A percentile compares a stretch with the other conserved stretches of the same genome.
Conservation (phyloP, 768 basidiomycete species). For the Melanogaster broomeanus region DNA sequence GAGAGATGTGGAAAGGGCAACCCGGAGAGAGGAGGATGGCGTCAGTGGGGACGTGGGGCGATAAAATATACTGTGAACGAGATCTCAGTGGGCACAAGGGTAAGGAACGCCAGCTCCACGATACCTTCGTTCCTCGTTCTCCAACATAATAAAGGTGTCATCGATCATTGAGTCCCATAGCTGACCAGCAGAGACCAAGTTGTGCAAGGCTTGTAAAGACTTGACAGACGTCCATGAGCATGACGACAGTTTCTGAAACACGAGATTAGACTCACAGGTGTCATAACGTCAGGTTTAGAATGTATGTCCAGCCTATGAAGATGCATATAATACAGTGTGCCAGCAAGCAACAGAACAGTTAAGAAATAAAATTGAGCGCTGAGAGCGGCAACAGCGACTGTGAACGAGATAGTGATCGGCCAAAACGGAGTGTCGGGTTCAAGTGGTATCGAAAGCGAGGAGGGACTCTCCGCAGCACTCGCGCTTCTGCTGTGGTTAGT, state of each 20-base stretch:
- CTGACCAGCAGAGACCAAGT: constrained; percentile 65
- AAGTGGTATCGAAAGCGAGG: constrained; percentile 27
- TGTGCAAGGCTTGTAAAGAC: constrained; percentile 67
- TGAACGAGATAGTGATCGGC: constrained; percentile 41
- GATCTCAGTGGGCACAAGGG: neutral
- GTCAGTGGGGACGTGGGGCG: constrained; percentile 41
- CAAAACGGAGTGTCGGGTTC: constrained; percentile 40
- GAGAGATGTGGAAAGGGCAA: constrained; percentile 72
- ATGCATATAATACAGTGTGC: constrained; percentile 41
- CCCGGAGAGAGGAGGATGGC: constrained; percentile 46
- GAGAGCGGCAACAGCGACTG: constrained; percentile 41
- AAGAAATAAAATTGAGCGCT: constrained; percentile 45
- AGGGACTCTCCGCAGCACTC: constrained; percentile 35
- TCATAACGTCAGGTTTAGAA: constrained; percentile 49
- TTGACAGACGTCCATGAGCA: constrained; percentile 27
- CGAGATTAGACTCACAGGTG: constrained; percentile 45
- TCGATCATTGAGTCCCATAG: constrained; percentile 76
- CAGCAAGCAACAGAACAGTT: constrained; percentile 39
- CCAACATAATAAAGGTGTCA: constrained; percentile 64
- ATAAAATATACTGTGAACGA: constrained; percentile 34
- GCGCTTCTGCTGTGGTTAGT: constrained; percentile 41
- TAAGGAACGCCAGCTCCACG: constrained; percentile 8
- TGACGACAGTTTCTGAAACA: constrained; percentile 1
- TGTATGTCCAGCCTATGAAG: constrained; percentile 33
- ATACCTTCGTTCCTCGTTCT: constrained; percentile 72